Evolutionary conservation across 163 green algal genomes (phyloP).

Genomic region (Scenedesmus sp.): DNA sequence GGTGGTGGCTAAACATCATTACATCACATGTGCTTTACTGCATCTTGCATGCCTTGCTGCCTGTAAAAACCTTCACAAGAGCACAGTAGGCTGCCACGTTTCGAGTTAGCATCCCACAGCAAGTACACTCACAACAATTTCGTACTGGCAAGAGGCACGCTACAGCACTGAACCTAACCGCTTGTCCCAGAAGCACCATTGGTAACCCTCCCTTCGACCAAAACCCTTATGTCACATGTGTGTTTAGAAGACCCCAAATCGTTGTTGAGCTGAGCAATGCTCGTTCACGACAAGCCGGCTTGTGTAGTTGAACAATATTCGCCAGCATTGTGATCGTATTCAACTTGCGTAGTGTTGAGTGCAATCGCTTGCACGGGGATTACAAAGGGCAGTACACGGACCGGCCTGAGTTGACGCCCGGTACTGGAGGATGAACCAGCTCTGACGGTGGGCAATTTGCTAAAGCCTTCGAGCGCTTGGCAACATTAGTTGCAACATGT

Average conservation of each 20-base stretch:
- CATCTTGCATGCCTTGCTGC: too few relatives aligned
- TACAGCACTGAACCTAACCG: background rate
- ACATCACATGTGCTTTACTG: too few relatives aligned
- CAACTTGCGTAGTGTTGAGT: background rate
- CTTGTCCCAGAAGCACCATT: background rate
- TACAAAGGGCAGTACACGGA: background rate
- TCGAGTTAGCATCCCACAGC: too few relatives aligned
- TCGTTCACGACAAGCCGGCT: too few relatives aligned
- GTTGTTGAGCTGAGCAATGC: background rate
- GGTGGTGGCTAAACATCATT: too few relatives aligned
- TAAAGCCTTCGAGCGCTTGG: background rate
- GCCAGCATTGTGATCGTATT: too few relatives aligned
- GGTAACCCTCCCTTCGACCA: background rate
- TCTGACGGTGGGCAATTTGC: background rate
- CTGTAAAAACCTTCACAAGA: too few relatives aligned
- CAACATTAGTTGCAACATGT: background rate
- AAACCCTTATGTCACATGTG: background rate
- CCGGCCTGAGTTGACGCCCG: slow-evolving; percentile 7
- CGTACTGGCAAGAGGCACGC: background rate
- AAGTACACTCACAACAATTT: too few relatives aligned
- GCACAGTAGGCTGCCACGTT: too few relatives aligned
- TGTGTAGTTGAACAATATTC: too few relatives aligned
- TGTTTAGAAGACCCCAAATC: too few relatives aligned
- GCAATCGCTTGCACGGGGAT: background rate
- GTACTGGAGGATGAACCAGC: background rate